phyloP scores from a whole-genome alignment of 2,329 filamentous ascomycete species.

The Sporothrix protearum region DNA sequence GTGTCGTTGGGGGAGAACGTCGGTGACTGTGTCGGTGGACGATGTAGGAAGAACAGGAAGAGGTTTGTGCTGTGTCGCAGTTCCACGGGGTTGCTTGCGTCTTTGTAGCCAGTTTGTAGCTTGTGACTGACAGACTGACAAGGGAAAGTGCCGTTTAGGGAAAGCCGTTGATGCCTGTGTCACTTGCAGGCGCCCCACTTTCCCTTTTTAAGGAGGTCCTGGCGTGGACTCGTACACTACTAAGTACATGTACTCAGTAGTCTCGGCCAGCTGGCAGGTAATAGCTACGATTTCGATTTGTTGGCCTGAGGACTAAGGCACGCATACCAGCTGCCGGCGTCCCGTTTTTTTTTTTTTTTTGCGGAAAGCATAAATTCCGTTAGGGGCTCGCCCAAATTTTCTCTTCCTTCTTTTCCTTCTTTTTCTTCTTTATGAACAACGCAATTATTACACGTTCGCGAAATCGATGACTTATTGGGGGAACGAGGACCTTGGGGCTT shows the following conservation, averaged over 20 bases:
- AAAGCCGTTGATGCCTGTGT: conserved; percentile 22
- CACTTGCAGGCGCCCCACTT: conserved; percentile 9
- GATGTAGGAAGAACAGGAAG: neutral
- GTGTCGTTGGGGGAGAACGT: neutral
- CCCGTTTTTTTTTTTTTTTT: neutral
- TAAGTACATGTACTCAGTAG: no score
- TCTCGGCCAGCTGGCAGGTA: neutral
- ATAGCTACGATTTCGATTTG: neutral
- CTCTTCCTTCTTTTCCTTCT: conserved; percentile 31
- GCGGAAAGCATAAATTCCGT: conserved; percentile 20
- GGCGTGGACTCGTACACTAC: no score
- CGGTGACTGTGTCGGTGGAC: neutral
- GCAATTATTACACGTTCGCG: conserved; percentile 48
- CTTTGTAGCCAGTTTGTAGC: neutral
- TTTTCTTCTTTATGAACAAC: conserved; percentile 45
- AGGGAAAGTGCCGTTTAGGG: neutral
- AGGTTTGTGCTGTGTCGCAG: neutral
- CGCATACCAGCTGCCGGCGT: neutral
- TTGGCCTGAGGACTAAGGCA: conserved; percentile 21
- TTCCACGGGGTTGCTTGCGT: neutral
- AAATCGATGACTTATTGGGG: conserved; percentile 38
- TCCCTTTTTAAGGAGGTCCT: conserved; percentile 15
- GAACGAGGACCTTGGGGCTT: conserved; percentile 36
- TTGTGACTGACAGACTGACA: conserved; percentile 10
- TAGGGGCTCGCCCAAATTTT: conserved; percentile 9